phyloP scores from a whole-genome alignment of 352 stramenopile genomes.

The Globisporangium ultimum region DNA sequence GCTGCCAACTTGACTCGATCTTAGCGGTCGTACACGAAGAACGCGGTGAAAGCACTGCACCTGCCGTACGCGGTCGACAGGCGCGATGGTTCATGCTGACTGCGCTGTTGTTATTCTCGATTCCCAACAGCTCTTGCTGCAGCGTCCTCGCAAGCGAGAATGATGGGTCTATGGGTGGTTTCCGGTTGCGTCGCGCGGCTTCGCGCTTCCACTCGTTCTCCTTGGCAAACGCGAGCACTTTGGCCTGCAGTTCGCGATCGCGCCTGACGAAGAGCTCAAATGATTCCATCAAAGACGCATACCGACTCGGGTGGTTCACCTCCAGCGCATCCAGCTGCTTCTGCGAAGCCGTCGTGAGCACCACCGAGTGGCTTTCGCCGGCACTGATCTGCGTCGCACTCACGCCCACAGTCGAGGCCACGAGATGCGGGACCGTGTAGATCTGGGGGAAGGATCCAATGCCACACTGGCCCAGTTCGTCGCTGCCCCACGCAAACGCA shows the following conservation, averaged over 20 bases:
- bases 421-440: constrained; percentile 72
- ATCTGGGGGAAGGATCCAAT: constrained; percentile 64
- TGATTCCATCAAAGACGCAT: constrained; percentile 32
- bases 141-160: constrained; percentile 20
- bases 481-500: constrained; percentile 68
- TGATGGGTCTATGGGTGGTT: constrained; percentile 29
- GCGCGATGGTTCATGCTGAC: neutral
- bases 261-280: constrained; percentile 40
- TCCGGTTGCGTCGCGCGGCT: constrained; percentile 25
- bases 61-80: constrained; percentile 8
- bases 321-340: constrained; percentile 45
- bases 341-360: constrained; percentile 36
- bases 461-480: constrained; percentile 73
- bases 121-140: constrained; percentile 19
- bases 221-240: constrained; percentile 29
- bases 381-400: constrained; percentile 45
- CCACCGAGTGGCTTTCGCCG: constrained; percentile 51
- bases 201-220: constrained; percentile 25
- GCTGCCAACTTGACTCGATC: no score
- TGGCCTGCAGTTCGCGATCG: constrained; percentile 26
- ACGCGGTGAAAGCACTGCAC: neutral
- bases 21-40: neutral
- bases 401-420: constrained; percentile 52
- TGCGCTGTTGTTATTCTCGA: constrained; percentile 25
- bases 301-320: constrained; percentile 37